These are phyloP conservation scores for Vigna hirtella DNA, from an alignment of 306 rosid species.

Conservation along the genomic window DNA sequence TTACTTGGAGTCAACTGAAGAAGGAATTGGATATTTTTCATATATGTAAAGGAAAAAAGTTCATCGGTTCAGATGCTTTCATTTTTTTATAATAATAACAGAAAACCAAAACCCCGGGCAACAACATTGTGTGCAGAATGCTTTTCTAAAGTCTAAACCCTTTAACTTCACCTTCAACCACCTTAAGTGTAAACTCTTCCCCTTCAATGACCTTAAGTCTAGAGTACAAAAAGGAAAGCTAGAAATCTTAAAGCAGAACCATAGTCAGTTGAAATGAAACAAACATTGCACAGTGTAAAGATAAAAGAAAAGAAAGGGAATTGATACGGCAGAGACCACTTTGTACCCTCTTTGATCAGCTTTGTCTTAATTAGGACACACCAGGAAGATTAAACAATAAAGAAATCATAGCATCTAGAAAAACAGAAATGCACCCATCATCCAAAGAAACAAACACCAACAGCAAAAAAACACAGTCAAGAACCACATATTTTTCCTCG, in stretches of 20 bases:
- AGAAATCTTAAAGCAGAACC: slow-evolving; percentile 1
- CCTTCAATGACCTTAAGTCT: too few relatives aligned
- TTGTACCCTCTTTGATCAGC: background rate
- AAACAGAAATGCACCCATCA: slow-evolving; percentile 19
- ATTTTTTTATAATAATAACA: background rate
- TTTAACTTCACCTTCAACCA: background rate
- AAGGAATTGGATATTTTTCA: background rate
- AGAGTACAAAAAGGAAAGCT: background rate
- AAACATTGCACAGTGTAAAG: background rate
- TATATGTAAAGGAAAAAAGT: background rate
- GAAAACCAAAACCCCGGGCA: background rate
- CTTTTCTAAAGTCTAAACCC: too few relatives aligned
- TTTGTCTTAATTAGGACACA: slow-evolving; percentile 11
- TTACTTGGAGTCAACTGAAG: slow-evolving; percentile 1
- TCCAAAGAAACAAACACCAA: background rate
- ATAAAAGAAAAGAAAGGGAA: background rate
- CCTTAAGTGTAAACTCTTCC: background rate
- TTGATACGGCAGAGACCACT: background rate
- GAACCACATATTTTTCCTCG: background rate
- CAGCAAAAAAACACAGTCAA: background rate
- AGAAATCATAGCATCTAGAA: background rate
- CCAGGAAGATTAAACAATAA: slow-evolving; percentile 5
- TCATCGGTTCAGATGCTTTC: background rate
- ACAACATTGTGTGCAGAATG: background rate
- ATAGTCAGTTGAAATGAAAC: background rate